These are phyloP conservation scores for Aristolochia contorta DNA, from an alignment of 164 flowering plant genomes.

Conservation along the genomic window DNA sequence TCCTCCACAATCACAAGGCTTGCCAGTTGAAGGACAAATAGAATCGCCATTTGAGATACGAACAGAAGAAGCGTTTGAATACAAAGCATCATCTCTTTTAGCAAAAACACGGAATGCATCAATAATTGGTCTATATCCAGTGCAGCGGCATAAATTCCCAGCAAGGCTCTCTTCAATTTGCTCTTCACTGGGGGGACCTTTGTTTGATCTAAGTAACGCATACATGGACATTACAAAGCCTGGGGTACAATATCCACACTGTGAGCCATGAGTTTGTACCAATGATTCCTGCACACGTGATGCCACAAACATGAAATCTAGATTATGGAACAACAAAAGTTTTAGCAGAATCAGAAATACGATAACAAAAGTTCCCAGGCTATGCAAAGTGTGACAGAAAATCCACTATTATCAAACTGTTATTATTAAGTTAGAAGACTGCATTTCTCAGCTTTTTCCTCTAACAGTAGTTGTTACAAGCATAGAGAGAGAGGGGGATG, in stretches of 20 bases:
- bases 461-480: too few species aligned
- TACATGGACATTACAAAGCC: constrained; percentile 98
- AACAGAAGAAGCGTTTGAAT: constrained; percentile 32
- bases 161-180: constrained; percentile 91
- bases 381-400: too few species aligned
- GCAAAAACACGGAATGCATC: constrained; percentile 97
- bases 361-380: background rate
- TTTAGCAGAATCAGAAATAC: background rate
- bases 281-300: constrained; percentile 51
- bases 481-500: too few species aligned
- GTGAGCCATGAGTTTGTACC: constrained; percentile 86
- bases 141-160: constrained; percentile 97
- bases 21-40: constrained; percentile 88
- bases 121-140: constrained; percentile 90
- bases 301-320: background rate
- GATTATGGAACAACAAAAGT: background rate
- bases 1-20: constrained; percentile 79
- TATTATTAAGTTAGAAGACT: too few species aligned
- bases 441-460: too few species aligned
- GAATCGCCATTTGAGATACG: constrained; percentile 27
- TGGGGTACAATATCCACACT: constrained; percentile 98
- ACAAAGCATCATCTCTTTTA: constrained; percentile 66
- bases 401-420: too few species aligned
- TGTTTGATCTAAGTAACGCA: constrained; percentile 73
- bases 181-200: constrained; percentile 60